Base-by-base conservation (phyloP, 495 filamentous ascomycete species). In the Penicillium mononematosum region DNA sequence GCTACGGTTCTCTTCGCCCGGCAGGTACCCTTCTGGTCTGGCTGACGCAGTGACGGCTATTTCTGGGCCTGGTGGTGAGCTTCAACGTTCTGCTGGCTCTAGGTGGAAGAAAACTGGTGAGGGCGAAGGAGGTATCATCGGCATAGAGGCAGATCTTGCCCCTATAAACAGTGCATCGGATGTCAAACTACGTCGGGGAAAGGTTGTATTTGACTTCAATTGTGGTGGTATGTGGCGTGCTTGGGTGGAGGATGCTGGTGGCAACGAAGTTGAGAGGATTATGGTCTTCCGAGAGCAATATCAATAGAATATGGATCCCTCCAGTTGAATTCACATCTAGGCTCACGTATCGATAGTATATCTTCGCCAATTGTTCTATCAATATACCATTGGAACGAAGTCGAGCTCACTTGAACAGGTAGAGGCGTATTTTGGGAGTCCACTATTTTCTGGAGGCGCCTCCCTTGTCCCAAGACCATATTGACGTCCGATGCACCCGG, bases 191-290 rank as follows among this genome's bases (percentile, higher is more conserved):
- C 64, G 56, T 50, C 54, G 77, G 55, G 81, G 80, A 0, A 73
- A 75, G 43, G 76, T 91, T n/a, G 76, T 89, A 27, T 84, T 80
- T 49, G 88, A 91, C 63, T 90, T 88, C 69, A 96, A 97, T 67
- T 96, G 89, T 62, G 88, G 86, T 4, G 92, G 92, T 0, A 93
- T 97, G 90, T 95, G 90, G 72, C 78, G 91, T 29, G 89, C 88
- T 8, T 94, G 86, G 82, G 69, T 90, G 31, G 86, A 95, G 45
- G 84, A 89, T 58, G 81, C 80, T 36, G 59, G 84, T 41, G 90
- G 87, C 4, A 72, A 71, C 32, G 72, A 75, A 1, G 31, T 64
- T 24, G 81, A 82, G 54, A 77, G 72, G 52, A 84, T 87, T 42
- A 83, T 84, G 58, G 84, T 92, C 0, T 95, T 84, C 62, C 73